Base-by-base conservation (phyloP, 306 rosid genomes). In the Prunus dulcis region DNA sequence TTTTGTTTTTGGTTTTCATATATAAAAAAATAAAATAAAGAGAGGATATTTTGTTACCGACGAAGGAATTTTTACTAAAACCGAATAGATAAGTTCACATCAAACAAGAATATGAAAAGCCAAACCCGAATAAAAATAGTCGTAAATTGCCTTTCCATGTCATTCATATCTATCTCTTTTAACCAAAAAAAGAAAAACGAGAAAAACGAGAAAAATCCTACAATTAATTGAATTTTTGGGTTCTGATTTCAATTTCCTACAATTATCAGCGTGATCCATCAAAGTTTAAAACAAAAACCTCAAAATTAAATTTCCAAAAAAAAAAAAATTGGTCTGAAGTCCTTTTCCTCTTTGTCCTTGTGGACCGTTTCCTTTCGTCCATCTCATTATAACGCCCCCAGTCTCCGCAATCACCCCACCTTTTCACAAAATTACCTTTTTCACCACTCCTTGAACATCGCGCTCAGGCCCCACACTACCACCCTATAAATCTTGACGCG, bases 401-500 rank as follows among this genome's bases (percentile, higher is more conserved):
- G 12, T 30, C 67, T 63, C 20, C 45, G 20, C 41, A 7, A 28
- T 70, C 46, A 51, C 46, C 74, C 66, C 9, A 14, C 25, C 57
- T 6, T 19, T 27, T 1, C 49, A 2, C 5, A 0, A 9, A 67
- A 51, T 56, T 18, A 67, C 74, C 43, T 19, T 38, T 34, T n/a
- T 19, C 27, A 64, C 69, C 22, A 27, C 7, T 5, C 60, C 46
- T 41, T 25, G 11, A 55, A 50, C 74, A 0, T 2, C 60, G n/a
- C n/a, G 3, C 22, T 67, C 0, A 51, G 64, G n/a, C 71, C 70
- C 70, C 81, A 69, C 75, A 45, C 51, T 6, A 3, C 8, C 69
- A 15, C 65, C 22, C 68, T 66, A 66, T 80, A 80, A 56, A 80
- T 49, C 1, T 3, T 15, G 1, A 18, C 1, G 4, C 69, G 5